These are phyloP conservation scores for Lachnellula hyalina DNA, from an alignment of 2,329 filamentous ascomycete species.

Conservation along the genomic window DNA sequence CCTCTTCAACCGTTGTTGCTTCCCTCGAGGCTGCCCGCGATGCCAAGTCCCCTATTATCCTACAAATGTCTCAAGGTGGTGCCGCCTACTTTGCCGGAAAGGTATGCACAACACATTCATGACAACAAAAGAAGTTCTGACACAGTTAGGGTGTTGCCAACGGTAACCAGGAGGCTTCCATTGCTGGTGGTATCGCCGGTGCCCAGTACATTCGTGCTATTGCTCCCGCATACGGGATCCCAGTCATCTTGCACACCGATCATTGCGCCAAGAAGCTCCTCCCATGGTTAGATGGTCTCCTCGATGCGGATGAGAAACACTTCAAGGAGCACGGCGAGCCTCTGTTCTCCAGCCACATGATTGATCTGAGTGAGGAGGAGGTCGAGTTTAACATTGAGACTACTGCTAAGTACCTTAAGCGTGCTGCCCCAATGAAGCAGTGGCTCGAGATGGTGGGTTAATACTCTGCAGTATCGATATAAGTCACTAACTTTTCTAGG, in stretches of 20 bases:
- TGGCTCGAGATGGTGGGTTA: constrained; percentile 89
- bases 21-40: constrained; percentile 93
- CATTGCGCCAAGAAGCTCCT: constrained; percentile 99
- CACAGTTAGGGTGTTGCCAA: constrained; percentile 64
- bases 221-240: constrained; percentile 81
- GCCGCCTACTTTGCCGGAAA: constrained; percentile 90
- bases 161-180: constrained; percentile 77
- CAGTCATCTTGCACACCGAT: constrained; percentile 92
- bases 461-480: not conserved
- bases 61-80: constrained; percentile 91
- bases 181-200: constrained; percentile 80
- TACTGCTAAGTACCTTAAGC: constrained; percentile 89
- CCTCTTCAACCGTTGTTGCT: constrained; percentile 79
- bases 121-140: constrained; percentile 4
- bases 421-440: constrained; percentile 93
- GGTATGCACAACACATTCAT: constrained; percentile 38
- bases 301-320: constrained; percentile 89
- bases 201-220: constrained; percentile 91
- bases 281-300: constrained; percentile 93
- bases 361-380: constrained; percentile 89
- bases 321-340: constrained; percentile 92
- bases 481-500: constrained; percentile 35
- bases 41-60: constrained; percentile 83
- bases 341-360: constrained; percentile 97
- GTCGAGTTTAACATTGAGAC: constrained; percentile 89